These are phyloP conservation scores for Zygosaccharomyces gambellarensis DNA, from an alignment of 805 yeast genomes.

Conservation along the genomic window DNA sequence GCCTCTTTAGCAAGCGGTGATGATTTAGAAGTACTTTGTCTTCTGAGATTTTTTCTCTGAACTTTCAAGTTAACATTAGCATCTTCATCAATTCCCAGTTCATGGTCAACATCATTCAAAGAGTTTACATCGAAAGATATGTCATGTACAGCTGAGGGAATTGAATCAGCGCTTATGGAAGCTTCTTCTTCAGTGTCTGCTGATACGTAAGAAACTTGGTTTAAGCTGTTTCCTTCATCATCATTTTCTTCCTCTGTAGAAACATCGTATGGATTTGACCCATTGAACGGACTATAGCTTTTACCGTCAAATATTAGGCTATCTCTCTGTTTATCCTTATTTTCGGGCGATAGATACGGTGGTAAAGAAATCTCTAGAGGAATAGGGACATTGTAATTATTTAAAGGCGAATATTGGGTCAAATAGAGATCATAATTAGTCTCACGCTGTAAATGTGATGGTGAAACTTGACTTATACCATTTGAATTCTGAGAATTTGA, in stretches of 20 bases:
- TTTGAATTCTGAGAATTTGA: slow-evolving; percentile 5
- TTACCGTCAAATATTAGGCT: slow-evolving; percentile 38
- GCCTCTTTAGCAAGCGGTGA: neutral
- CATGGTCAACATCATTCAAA: slow-evolving; percentile 18
- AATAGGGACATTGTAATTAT: slow-evolving; percentile 33
- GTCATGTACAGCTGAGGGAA: slow-evolving; percentile 29
- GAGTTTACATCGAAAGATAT: slow-evolving; percentile 22
- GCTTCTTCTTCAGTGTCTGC: slow-evolving; percentile 4
- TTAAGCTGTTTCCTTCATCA: neutral
- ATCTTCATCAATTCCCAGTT: slow-evolving; percentile 30
- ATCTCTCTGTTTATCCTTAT: slow-evolving; percentile 25
- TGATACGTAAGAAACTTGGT: neutral
- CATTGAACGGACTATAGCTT: slow-evolving; percentile 31
- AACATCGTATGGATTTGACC: slow-evolving; percentile 6
- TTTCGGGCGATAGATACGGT: slow-evolving; percentile 36
- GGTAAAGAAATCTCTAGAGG: slow-evolving; percentile 38
- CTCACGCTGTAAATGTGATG: slow-evolving; percentile 15
- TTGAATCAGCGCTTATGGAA: slow-evolving; percentile 18
- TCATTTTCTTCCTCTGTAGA: neutral
- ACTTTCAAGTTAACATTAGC: slow-evolving; percentile 33
- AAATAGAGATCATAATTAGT: slow-evolving; percentile 28
- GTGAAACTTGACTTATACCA: slow-evolving; percentile 15
- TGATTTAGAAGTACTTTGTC: slow-evolving; percentile 1
- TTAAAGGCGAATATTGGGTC: slow-evolving; percentile 36
- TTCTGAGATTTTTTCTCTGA: slow-evolving; percentile 27